phyloP scores from a whole-genome alignment of 2,329 filamentous ascomycete genomes.

The Trichoderma polysporum region DNA sequence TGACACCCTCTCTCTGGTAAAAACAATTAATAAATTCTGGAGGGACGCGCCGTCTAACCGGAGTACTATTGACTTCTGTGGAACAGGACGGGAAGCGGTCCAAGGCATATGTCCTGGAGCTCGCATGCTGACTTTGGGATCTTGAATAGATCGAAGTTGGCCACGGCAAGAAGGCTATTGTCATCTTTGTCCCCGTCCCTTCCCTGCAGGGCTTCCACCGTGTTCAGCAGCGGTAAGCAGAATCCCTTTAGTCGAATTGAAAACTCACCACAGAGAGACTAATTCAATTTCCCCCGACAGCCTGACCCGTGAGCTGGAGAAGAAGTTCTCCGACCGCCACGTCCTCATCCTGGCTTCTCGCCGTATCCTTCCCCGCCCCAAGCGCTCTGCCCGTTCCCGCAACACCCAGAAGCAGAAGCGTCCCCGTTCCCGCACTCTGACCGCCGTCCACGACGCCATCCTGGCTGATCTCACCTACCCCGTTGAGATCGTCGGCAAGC shows the following conservation, averaged over 20 bases:
- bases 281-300: constrained; percentile 45
- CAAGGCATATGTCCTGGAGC: constrained; percentile 67
- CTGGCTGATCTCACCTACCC: constrained; percentile 98
- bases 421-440: constrained; percentile 94
- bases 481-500: constrained; percentile 99
- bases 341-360: constrained; percentile 98
- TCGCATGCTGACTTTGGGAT: constrained; percentile 73
- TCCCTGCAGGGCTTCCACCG: constrained; percentile 98
- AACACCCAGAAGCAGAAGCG: constrained; percentile 98
- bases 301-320: constrained; percentile 99
- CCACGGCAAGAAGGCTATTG: constrained; percentile 99
- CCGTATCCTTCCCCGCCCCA: constrained; percentile 97
- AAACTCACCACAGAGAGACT: neutral
- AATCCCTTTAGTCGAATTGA: neutral
- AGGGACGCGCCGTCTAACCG: constrained; percentile 33
- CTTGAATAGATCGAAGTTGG: constrained; percentile 93
- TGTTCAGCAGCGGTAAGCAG: constrained; percentile 95
- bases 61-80: constrained; percentile 48
- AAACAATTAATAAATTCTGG: neutral
- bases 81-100: constrained; percentile 76
- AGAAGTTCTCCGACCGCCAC: constrained; percentile 99
- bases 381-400: constrained; percentile 95
- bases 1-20: constrained; percentile 19
- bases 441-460: constrained; percentile 98
- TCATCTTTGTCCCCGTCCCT: constrained; percentile 99